phyloP scores from a whole-genome alignment of 2,329 filamentous ascomycete genomes.

The Microcyclospora pomicola region DNA sequence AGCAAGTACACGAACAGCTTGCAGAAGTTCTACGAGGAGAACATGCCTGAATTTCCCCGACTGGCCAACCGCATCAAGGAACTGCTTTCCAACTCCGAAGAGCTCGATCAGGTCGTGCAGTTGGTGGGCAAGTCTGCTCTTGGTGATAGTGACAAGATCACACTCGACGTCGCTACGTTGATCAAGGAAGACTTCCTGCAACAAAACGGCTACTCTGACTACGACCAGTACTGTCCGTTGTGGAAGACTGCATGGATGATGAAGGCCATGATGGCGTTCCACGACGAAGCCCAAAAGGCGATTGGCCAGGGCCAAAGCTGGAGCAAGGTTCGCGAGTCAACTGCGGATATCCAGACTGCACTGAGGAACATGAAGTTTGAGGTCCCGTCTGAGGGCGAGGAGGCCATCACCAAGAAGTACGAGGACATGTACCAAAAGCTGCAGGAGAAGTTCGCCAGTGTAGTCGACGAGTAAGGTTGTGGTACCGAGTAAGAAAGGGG shows the following conservation, averaged over 20 bases:
- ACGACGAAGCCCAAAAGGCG: slow-evolving; percentile 94
- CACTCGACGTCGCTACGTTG: slow-evolving; percentile 76
- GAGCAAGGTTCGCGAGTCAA: slow-evolving; percentile 85
- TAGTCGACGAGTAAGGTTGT: slow-evolving; percentile 69
- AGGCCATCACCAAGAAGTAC: slow-evolving; percentile 78
- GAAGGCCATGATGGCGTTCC: slow-evolving; percentile 97
- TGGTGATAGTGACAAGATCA: slow-evolving; percentile 96
- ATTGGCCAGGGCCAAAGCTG: slow-evolving; percentile 82
- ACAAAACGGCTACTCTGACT: slow-evolving; percentile 98
- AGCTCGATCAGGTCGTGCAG: slow-evolving; percentile 96
- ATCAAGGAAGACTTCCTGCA: slow-evolving; percentile 98
- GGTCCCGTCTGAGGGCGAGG: slow-evolving; percentile 71
- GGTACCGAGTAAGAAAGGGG: too few species aligned
- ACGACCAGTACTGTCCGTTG: slow-evolving; percentile 96
- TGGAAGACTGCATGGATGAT: slow-evolving; percentile 99
- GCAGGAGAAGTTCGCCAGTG: slow-evolving; percentile 94
- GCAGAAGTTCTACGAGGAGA: slow-evolving; percentile 87
- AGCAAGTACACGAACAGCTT: slow-evolving; percentile 86
- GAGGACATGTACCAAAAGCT: slow-evolving; percentile 82
- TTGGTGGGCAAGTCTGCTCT: slow-evolving; percentile 94
- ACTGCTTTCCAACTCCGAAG: slow-evolving; percentile 86
- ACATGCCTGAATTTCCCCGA: slow-evolving; percentile 85
- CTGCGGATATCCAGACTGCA: slow-evolving; percentile 68
- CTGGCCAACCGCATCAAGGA: slow-evolving; percentile 88
- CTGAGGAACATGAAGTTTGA: slow-evolving; percentile 96